phyloP scores from a whole-genome alignment of 306 rosid species.

The Urtica urens region DNA sequence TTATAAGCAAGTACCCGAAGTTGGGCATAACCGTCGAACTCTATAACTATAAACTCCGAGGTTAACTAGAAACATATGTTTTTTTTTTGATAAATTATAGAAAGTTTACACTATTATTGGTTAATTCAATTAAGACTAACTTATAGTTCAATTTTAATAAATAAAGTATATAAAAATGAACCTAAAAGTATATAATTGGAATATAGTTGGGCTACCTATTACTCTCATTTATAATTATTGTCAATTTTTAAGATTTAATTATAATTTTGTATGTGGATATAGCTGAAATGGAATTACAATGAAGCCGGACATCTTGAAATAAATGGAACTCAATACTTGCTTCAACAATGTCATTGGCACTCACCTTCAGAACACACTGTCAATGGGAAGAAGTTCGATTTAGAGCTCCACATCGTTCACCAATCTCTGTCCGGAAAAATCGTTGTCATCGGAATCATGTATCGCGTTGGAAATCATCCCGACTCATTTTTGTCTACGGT shows the following conservation, averaged over 20 bases:
- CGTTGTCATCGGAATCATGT: constrained; percentile 51
- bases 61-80: too few species aligned
- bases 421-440: constrained; percentile 28
- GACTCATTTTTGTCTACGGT: constrained; percentile 49
- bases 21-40: too few species aligned
- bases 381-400: constrained; percentile 38
- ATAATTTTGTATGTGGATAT: constrained; percentile 3
- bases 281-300: constrained; percentile 31
- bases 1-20: too few species aligned
- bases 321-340: constrained; percentile 36
- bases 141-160: too few species aligned
- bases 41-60: too few species aligned
- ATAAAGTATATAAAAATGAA: too few species aligned
- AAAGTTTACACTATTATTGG: too few species aligned
- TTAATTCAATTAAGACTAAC: too few species aligned
- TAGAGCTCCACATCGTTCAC: constrained; percentile 65
- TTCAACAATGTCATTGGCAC: constrained; percentile 74
- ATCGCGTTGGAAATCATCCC: constrained; percentile 28
- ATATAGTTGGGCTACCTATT: too few species aligned
- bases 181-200: too few species aligned
- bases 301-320: constrained; percentile 36
- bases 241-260: neutral
- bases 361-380: constrained; percentile 67
- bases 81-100: too few species aligned
- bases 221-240: neutral